Percentiles rank a stretch among this genome's conserved stretches.
Evolutionary conservation across 768 basidiomycete genomes (phyloP).

Genomic region (Steccherinum ochraceum): DNA sequence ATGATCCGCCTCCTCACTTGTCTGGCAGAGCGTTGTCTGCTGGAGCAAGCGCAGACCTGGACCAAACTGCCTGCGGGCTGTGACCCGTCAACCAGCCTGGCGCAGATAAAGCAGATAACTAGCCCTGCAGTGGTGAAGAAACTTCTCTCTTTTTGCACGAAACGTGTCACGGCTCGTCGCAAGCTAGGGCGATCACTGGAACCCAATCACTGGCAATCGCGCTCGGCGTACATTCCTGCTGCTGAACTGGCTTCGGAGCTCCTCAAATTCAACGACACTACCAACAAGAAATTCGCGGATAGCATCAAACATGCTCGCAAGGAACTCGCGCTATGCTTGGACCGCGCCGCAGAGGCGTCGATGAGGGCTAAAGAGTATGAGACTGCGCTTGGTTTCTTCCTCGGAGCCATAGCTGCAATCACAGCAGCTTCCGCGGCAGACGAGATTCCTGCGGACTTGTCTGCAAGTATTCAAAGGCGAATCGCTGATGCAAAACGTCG

Average conservation of each 20-base stretch:
- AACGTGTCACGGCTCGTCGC: conserved; percentile 14
- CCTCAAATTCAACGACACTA: conserved; percentile 23
- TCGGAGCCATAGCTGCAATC: not conserved
- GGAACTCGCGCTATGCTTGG: conserved; percentile 26
- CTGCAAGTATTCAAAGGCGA: not conserved
- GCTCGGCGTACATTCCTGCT: conserved; percentile 5
- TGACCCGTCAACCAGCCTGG: conserved; percentile 13
- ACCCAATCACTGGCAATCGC: not conserved
- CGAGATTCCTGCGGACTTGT: not conserved
- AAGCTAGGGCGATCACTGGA: conserved; percentile 5
- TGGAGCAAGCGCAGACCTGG: conserved; percentile 14
- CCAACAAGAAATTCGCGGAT: conserved; percentile 14
- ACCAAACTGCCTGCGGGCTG: conserved; percentile 18
- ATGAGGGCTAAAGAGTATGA: conserved; percentile 14
- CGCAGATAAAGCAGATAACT: conserved; percentile 23
- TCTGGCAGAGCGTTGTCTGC: conserved; percentile 23
- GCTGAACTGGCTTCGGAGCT: conserved; percentile 28
- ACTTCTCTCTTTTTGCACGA: conserved; percentile 17
- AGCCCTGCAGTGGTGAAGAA: conserved; percentile 18
- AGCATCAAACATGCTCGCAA: conserved; percentile 20
- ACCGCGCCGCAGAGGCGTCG: conserved; percentile 31
- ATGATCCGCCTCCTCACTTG: conserved; percentile 23
- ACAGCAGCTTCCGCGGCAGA: not conserved
- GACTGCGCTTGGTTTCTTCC: not conserved
- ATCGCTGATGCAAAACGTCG: not conserved